Base-by-base conservation (phyloP, 2,329 filamentous ascomycete genomes). In the Aspergillus ochraceus region DNA sequence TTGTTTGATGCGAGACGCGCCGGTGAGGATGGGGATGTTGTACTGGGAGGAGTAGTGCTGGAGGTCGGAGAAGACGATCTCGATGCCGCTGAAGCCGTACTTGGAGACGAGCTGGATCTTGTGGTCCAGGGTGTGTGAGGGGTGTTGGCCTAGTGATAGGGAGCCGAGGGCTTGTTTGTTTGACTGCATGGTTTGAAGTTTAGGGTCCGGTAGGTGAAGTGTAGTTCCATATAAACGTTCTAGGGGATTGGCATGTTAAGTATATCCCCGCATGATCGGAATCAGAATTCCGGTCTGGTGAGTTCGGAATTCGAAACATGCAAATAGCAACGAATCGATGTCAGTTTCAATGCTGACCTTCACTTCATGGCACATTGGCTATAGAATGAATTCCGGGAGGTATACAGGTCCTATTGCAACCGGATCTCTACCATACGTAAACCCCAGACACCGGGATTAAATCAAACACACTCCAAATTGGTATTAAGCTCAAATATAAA, bases 1-100 rank as follows among this genome's bases (percentile, higher is more conserved):
- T 1, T 32, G 52, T 12, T 55, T 60, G 50, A 67, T 65, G 19
- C 49, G 53, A 17, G 64, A 46, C 6, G 71, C 70, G 6, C 62
- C 69, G 1, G 57, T 55, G 3, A 62, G 39, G 5, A 69, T 60
- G 32, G 68, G 52, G 14, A 71, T 32, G 1, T 57, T 55, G 8
- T 68, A 58, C 1, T 10, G 22, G 26, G 61, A 36, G 9, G 66
- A 61, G 51, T 68, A 75, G 5, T 30, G 53, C 12, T 68, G 60
- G 3, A 76, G 59, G 20, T 76, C 72, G 6, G 58, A 59, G 55
- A 69, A 74, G 24, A 75, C 71, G 11, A 75, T 65, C 57, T 75
- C 74, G 19, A 76, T 60, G 8, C 71, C 74, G 6, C 60, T 50
- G 55, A 68, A 74, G 26, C 70, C 69, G 46, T 68, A 57, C 11